Evolutionary conservation across 768 basidiomycete genomes (phyloP).

Genomic region (Coprinopsis marcescibilis): DNA sequence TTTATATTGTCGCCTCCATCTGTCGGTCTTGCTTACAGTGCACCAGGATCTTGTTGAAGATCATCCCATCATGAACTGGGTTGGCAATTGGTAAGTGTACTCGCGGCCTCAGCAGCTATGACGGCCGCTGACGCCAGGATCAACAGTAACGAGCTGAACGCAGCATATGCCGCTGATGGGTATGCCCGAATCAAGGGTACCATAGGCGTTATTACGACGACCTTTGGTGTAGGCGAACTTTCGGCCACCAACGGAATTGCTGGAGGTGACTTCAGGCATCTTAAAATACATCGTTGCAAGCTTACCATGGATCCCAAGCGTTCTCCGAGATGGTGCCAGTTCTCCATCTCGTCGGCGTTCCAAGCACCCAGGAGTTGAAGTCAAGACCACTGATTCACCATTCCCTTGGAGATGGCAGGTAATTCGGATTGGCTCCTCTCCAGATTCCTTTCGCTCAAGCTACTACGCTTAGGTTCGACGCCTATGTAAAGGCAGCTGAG

Average conservation of each 20-base stretch:
- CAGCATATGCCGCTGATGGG: slow-evolving; percentile 88
- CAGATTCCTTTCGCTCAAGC: not conserved
- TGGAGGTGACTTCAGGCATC: slow-evolving; percentile 37
- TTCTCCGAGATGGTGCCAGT: slow-evolving; percentile 87
- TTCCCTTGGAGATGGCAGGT: slow-evolving; percentile 81
- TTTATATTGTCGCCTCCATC: not conserved
- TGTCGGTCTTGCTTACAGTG: not conserved
- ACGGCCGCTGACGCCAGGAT: too few relatives aligned
- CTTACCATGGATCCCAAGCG: slow-evolving; percentile 30
- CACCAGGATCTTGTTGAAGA: slow-evolving; percentile 77
- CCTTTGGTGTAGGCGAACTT: slow-evolving; percentile 86
- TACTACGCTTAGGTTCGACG: slow-evolving; percentile 71
- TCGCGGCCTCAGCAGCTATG: not conserved
- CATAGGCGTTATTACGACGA: slow-evolving; percentile 53
- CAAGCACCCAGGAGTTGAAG: slow-evolving; percentile 68
- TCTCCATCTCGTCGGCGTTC: slow-evolving; percentile 80
- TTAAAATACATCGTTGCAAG: too few relatives aligned
- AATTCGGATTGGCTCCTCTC: slow-evolving; percentile 2
- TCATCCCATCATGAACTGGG: slow-evolving; percentile 72
- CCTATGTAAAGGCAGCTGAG: slow-evolving; percentile 68
- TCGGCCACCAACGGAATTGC: slow-evolving; percentile 83
- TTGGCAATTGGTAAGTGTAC: slow-evolving; percentile 67
- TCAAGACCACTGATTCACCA: slow-evolving; percentile 74
- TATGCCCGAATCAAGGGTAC: slow-evolving; percentile 84
- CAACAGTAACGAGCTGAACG: slow-evolving; percentile 77